Evolutionary conservation across 2,329 filamentous ascomycete species (phyloP), one percentile per base, ranked within the genome.

Genomic region (Penicillium decumbens): DNA sequence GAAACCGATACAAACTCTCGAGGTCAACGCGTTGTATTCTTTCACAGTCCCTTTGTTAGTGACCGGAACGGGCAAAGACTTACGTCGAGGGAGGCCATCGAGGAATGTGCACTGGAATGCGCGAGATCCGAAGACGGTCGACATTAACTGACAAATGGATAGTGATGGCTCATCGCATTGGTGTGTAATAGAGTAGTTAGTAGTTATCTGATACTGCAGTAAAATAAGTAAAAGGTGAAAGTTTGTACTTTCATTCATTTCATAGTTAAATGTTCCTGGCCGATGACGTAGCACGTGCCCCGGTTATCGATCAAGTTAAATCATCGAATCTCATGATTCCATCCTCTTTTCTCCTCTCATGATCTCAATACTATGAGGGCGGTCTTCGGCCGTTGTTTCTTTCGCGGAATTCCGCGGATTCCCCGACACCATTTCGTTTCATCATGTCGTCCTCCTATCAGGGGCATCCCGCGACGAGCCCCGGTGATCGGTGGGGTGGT

Each of bases 371-470:
- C 53, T 60, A 80, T 80, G 77, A 78, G 74, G 70, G 68, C 72
- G 66, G 71, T 74, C 66, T 65, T 74, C 54, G 61, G 76, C 56
- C 72, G 75, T 68, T 76, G 77, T 65, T 73, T 76, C 66, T 77
- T 71, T 69, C 63, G 73, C 47, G 66, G 64, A 57, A 54, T 55
- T 59, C 56, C 65, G 64, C 63, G 62, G 51, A 51, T 70, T 53
- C 45, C 66, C 32, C 64, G 64, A 58, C 68, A 69, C 46, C 63
- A 60, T 39, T 57, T 59, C 38, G 49, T 41, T 20, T 49, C 54
- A 51, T 58, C 57, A 66, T 68, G 59, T 55, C 59, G 58, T 13
- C 49, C 45, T 13, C 49, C 45, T 38, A 38, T 43, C 29, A 53
- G 52, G 53, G 50, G 38, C 41, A 33, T 50, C 38, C 58, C 58